These are phyloP conservation scores for Castanea sativa DNA, from an alignment of 306 rosid genomes.

Conservation along the genomic window DNA sequence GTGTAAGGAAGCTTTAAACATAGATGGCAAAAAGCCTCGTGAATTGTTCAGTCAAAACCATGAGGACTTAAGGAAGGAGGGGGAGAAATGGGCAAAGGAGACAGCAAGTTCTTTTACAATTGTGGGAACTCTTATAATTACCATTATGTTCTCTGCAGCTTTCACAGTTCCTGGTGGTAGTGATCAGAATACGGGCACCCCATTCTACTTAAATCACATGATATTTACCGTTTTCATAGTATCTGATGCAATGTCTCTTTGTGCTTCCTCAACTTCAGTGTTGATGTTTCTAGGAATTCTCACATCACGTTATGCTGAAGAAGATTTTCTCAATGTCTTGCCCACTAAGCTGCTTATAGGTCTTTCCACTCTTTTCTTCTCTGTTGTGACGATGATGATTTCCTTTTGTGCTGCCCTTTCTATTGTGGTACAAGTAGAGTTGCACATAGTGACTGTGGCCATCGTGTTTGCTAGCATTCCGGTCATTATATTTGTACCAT, in stretches of 20 bases:
- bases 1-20: slow-evolving; percentile 17
- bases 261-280: slow-evolving; percentile 48
- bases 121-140: slow-evolving; percentile 56
- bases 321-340: slow-evolving; percentile 43
- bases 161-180: slow-evolving; percentile 57
- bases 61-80: slow-evolving; percentile 34
- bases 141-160: slow-evolving; percentile 46
- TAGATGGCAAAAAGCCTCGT: slow-evolving; percentile 40
- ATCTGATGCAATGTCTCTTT: slow-evolving; percentile 50
- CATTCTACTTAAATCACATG: slow-evolving; percentile 28
- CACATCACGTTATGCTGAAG: slow-evolving; percentile 37
- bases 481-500: too few relatives aligned
- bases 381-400: slow-evolving; percentile 39
- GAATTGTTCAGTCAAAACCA: slow-evolving; percentile 54
- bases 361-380: slow-evolving; percentile 40
- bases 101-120: slow-evolving; percentile 52
- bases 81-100: slow-evolving; percentile 58
- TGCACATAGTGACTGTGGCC: too few relatives aligned
- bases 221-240: slow-evolving; percentile 36
- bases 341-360: slow-evolving; percentile 46
- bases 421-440: neutral
- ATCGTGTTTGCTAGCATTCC: too few relatives aligned
- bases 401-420: slow-evolving; percentile 43
- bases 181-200: slow-evolving; percentile 33
- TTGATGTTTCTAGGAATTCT: slow-evolving; percentile 49